These are phyloP conservation scores for Elsinoe australis DNA, from an alignment of 2,329 filamentous ascomycete species.

Conservation along the genomic window DNA sequence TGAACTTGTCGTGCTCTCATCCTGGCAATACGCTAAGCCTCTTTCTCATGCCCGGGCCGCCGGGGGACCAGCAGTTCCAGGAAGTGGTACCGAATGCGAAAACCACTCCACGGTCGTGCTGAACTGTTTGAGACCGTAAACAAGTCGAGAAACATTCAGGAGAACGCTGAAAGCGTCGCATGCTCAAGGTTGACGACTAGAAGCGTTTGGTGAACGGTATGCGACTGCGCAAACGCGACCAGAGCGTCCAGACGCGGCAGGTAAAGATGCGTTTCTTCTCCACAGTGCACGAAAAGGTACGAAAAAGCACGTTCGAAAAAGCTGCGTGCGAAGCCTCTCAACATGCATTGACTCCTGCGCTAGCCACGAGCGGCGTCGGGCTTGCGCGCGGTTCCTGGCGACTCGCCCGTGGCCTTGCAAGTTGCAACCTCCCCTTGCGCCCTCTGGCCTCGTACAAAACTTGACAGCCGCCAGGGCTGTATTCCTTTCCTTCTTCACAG, in stretches of 20 bases:
- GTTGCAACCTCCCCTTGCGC: constrained; percentile 4
- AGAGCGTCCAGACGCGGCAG: constrained; percentile 10
- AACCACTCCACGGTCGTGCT: constrained; percentile 8
- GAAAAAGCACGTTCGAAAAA: constrained; percentile 15
- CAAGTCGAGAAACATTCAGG: constrained; percentile 8
- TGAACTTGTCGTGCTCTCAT: not conserved
- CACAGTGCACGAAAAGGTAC: constrained; percentile 8
- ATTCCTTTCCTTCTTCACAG: constrained; percentile 10
- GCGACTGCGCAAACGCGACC: not conserved
- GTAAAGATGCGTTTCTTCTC: constrained; percentile 14
- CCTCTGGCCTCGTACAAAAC: constrained; percentile 16
- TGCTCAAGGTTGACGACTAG: not conserved
- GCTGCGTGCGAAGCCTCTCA: constrained; percentile 3
- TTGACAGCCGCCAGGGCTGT: not conserved
- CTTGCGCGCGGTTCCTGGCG: constrained; percentile 2
- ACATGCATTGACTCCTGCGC: constrained; percentile 16
- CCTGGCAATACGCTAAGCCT: not conserved
- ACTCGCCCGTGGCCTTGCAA: too few species aligned
- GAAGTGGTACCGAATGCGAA: constrained; percentile 12
- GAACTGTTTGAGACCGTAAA: constrained; percentile 15
- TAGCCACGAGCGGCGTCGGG: constrained; percentile 3
- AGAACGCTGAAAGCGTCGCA: not conserved
- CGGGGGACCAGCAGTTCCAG: not conserved
- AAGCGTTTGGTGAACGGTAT: constrained; percentile 1
- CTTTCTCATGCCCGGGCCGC: not conserved